Percentiles rank a stretch among this genome's conserved stretches.
These are phyloP conservation scores for Cutaneotrichosporon sp. DNA, from an alignment of 1,284 basidiomycete species.

Conservation along the genomic window DNA sequence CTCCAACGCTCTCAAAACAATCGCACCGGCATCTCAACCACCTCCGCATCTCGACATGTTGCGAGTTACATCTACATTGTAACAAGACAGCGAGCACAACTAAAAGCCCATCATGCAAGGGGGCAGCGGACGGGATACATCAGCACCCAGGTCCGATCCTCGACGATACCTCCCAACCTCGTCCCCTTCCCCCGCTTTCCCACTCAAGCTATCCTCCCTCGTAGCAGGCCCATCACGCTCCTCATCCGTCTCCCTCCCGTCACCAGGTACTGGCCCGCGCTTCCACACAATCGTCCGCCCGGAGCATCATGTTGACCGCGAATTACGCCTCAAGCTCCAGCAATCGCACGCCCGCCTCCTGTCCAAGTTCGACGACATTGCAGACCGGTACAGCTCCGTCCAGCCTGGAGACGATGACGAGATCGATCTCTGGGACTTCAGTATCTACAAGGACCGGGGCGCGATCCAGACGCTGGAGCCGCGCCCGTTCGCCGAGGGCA, in stretches of 20 bases:
- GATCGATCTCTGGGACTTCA: constrained; percentile 37
- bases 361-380: constrained; percentile 35
- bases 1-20: no score
- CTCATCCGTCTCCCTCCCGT: neutral
- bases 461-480: constrained; percentile 15
- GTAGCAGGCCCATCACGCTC: neutral
- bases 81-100: neutral
- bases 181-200: neutral
- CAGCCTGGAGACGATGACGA: constrained; percentile 46
- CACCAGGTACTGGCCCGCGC: constrained; percentile 1
- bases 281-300: neutral
- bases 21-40: no score
- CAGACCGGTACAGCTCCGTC: constrained; percentile 37
- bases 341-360: neutral
- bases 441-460: constrained; percentile 33
- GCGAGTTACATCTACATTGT: no score
- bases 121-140: neutral
- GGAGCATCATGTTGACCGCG: neutral
- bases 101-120: neutral
- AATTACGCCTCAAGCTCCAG: neutral
- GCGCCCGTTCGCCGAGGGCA: constrained; percentile 22
- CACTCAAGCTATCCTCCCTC: neutral
- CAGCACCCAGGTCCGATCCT: neutral
- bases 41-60: no score
- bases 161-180: neutral